phyloP scores from a whole-genome alignment of 495 filamentous ascomycete species.

The Xylaria palmicola region DNA sequence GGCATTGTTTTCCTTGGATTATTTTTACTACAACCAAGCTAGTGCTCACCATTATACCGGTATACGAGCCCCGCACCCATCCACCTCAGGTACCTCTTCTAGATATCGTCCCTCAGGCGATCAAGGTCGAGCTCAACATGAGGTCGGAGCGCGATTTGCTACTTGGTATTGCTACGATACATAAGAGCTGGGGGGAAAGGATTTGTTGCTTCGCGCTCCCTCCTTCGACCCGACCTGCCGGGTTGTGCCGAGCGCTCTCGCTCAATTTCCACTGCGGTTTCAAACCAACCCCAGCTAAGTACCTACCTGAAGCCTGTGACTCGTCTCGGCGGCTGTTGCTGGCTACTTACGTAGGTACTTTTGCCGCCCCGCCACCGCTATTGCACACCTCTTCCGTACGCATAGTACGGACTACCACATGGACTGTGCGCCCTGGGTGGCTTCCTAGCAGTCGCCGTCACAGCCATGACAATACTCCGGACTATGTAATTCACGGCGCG shows the following conservation, averaged over 20 bases:
- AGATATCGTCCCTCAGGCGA: background rate
- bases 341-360: no score
- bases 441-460: no score
- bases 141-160: background rate
- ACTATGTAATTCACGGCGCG: no score
- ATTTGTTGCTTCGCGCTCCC: background rate
- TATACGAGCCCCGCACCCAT: background rate
- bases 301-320: background rate
- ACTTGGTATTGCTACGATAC: background rate
- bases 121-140: background rate
- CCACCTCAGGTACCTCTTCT: background rate
- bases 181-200: background rate
- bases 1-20: background rate
- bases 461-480: background rate
- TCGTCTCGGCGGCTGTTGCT: background rate
- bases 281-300: conserved; percentile 1
- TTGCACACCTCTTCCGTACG: no score
- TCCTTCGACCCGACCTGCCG: conserved; percentile 9
- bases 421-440: background rate
- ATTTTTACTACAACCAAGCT: background rate
- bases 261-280: conserved; percentile 8
- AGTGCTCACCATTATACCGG: no score
- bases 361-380: background rate
- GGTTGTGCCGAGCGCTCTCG: background rate
- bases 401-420: no score